Percentiles rank a stretch among this genome's conserved stretches.
Conservation (phyloP, 331 rosid genomes). For the Acacia pycnantha region DNA sequence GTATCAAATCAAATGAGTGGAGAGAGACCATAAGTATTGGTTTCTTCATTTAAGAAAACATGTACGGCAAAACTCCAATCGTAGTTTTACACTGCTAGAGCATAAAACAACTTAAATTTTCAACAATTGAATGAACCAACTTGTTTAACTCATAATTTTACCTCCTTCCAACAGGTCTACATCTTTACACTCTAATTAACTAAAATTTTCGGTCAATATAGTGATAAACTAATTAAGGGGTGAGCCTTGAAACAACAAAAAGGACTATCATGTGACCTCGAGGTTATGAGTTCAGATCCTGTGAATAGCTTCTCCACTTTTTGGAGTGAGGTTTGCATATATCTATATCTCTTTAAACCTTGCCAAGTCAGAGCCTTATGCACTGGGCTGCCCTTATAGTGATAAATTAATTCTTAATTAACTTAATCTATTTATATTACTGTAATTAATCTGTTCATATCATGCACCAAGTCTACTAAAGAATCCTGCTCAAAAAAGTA, state of each 20-base stretch:
- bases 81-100: background rate
- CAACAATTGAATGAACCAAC: background rate
- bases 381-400: background rate
- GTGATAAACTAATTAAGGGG: background rate
- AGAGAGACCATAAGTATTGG: background rate
- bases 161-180: background rate
- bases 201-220: background rate
- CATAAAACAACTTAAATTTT: background rate
- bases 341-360: too few relatives aligned
- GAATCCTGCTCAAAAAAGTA: slow-evolving; percentile 15
- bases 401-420: background rate
- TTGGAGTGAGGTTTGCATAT: accelerated
- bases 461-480: background rate
- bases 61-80: background rate
- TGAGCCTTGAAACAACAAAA: background rate
- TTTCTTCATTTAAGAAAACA: background rate
- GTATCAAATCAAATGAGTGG: background rate
- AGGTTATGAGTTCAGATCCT: too few relatives aligned
- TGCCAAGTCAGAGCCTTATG: accelerated
- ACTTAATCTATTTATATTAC: background rate
- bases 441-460: background rate
- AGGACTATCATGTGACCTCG: too few relatives aligned
- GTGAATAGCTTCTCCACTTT: too few relatives aligned
- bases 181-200: background rate
- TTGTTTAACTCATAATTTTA: background rate